Evolutionary conservation across 176 grass and related monocot genomes (phyloP), one percentile per base, ranked within the genome.

Genomic region (Raddia guianensis): DNA sequence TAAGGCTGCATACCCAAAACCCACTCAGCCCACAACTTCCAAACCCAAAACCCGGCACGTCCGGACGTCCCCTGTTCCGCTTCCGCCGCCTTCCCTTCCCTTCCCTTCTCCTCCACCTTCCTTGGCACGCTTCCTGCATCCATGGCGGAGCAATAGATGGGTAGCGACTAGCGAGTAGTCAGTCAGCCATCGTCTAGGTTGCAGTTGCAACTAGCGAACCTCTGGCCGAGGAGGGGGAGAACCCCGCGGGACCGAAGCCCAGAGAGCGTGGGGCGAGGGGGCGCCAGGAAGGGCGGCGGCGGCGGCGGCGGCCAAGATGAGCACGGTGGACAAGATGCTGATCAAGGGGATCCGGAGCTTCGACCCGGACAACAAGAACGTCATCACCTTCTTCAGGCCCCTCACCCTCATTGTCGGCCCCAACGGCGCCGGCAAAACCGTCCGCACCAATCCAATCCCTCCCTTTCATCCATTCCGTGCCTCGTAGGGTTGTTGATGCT

Each of bases 251-350:
- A 53, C 49, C 57, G 37, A 52, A 79, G 44, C 27, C 66, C 66
- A 45, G 35, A n/a, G 60, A 83, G 46, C 12, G 49, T 12, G 5
- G 11, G 49, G 12, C 3, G 10, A 13, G 48, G n/a, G 58, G n/a
- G 21, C 15, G 44, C 34, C 5, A 18, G 48, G 67, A 75, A 43
- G 49, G 48, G 58, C 62, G 15, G 37, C 67, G 56, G 27, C 11
- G 19, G 44, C 37, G 5, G 49, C 15, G 5, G 63, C 48, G 48
- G 65, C 48, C 77, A 93, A 80, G 87, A 98, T 98, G 95, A 98
- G 95, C 42, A 95, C 95, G 59, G 95, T 95, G 82, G 95, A 98
- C 77, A 98, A 98, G 92, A 98, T 98, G 95, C 92, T 95, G 62
- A 91, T 98, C 61, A 98, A 98, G 77, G 95, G 92, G 37, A 95